These are phyloP conservation scores for Brasenia schreberi DNA, from an alignment of 164 flowering plant genomes.

Conservation along the genomic window DNA sequence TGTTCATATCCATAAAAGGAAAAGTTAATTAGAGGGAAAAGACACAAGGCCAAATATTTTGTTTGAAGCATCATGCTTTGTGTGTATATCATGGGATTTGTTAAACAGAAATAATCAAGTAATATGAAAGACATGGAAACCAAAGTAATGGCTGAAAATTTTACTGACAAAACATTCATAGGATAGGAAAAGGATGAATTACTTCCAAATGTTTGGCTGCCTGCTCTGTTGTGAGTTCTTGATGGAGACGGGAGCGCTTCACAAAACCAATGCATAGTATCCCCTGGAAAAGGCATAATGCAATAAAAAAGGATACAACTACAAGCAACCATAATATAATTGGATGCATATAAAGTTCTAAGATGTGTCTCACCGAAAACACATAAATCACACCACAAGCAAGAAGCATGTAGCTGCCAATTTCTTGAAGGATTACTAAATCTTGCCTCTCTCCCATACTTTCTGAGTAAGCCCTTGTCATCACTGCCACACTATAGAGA, in stretches of 20 bases:
- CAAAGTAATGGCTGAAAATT: not conserved
- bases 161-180: not conserved
- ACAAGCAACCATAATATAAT: not conserved
- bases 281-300: conserved; percentile 30
- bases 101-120: not conserved
- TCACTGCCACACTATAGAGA: conserved; percentile 77
- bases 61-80: not conserved
- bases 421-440: conserved; percentile 62
- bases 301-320: not conserved
- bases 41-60: not conserved
- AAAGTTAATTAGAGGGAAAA: not conserved
- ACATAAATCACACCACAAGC: conserved; percentile 65
- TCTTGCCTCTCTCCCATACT: conserved; percentile 16
- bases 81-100: not conserved
- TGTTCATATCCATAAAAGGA: not conserved
- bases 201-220: conserved; percentile 81
- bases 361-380: conserved; percentile 37
- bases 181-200: conserved; percentile 4
- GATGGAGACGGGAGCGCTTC: conserved; percentile 66
- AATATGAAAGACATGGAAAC: not conserved
- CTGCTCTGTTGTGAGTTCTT: conserved; percentile 63
- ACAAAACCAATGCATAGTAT: conserved; percentile 70
- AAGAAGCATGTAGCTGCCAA: conserved; percentile 82
- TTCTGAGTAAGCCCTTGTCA: conserved; percentile 93
- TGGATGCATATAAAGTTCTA: not conserved